phyloP scores from a whole-genome alignment of 148 eudicot species.

The Rhododendron vialii region DNA sequence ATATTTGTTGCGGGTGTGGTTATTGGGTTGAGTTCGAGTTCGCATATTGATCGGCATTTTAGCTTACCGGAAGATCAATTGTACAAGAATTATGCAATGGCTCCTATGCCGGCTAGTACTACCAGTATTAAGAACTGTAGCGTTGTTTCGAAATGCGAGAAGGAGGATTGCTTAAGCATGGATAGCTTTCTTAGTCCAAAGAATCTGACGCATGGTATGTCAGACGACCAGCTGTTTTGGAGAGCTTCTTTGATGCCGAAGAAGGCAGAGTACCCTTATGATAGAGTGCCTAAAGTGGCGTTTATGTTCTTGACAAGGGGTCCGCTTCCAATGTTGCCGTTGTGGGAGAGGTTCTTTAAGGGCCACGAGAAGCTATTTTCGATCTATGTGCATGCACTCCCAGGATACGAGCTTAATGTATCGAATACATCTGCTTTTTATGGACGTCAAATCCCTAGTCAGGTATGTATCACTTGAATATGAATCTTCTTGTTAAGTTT shows the following conservation, averaged over 20 bases:
- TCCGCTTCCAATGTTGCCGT: conserved; percentile 59
- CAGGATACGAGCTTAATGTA: conserved; percentile 52
- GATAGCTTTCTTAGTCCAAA: conserved; percentile 36
- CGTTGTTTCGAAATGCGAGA: conserved; percentile 23
- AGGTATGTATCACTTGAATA: conserved; percentile 32
- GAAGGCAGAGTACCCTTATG: conserved; percentile 49
- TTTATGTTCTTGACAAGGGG: conserved; percentile 82
- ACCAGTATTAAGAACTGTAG: conserved; percentile 10
- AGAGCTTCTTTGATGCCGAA: conserved; percentile 75
- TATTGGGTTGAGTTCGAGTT: conserved; percentile 60
- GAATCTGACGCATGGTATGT: conserved; percentile 45
- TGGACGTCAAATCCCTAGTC: conserved; percentile 64
- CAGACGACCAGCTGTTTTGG: conserved; percentile 71
- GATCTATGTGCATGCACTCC: conserved; percentile 64
- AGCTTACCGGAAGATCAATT: conserved; percentile 24
- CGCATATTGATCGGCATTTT: conserved; percentile 47
- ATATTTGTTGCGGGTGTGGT: conserved; percentile 65
- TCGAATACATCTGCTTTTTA: conserved; percentile 58
- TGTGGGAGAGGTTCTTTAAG: conserved; percentile 84
- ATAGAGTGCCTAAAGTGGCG: conserved; percentile 64
- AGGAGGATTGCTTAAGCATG: conserved; percentile 37
- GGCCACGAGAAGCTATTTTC: conserved; percentile 57
- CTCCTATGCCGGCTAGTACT: conserved; percentile 9
- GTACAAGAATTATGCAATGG: conserved; percentile 13
- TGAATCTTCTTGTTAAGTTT: background rate